phyloP scores from a whole-genome alignment of 2,329 filamentous ascomycete genomes.

The Pseudogymnoascus sp. region DNA sequence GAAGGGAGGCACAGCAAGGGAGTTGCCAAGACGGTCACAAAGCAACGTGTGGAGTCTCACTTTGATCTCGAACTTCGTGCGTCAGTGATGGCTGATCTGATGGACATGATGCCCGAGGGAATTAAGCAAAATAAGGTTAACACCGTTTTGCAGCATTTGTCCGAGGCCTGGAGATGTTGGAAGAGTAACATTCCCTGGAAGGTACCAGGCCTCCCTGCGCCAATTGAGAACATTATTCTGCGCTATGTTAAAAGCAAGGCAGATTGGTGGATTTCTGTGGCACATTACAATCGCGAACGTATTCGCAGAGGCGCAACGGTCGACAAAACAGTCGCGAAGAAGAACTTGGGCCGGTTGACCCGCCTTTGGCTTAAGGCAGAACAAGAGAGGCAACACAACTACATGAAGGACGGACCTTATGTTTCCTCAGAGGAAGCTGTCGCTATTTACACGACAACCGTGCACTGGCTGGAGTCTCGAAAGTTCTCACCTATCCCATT shows the following conservation, averaged over 20 bases:
- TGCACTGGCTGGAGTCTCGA: slow-evolving; percentile 96
- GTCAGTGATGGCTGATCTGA: slow-evolving; percentile 96
- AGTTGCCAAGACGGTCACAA: slow-evolving; percentile 97
- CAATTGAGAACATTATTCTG: slow-evolving; percentile 97
- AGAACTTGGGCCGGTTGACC: slow-evolving; percentile 91
- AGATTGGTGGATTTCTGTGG: slow-evolving; percentile 99
- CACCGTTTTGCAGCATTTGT: slow-evolving; percentile 91
- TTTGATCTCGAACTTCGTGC: slow-evolving; percentile 95
- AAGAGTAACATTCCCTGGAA: slow-evolving; percentile 99
- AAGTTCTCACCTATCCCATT: slow-evolving; percentile 99
- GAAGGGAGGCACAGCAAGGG: slow-evolving; percentile 98
- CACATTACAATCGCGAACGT: slow-evolving; percentile 96
- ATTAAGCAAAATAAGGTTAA: slow-evolving; percentile 99
- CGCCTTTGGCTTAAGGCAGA: slow-evolving; percentile 96
- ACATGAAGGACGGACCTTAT: slow-evolving; percentile 98
- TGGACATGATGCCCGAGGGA: slow-evolving; percentile 99
- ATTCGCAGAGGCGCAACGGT: slow-evolving; percentile 94
- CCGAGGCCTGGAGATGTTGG: slow-evolving; percentile 98
- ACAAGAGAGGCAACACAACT: slow-evolving; percentile 97
- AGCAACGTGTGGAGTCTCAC: slow-evolving; percentile 97
- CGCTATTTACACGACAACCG: slow-evolving; percentile 96
- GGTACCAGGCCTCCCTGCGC: slow-evolving; percentile 88
- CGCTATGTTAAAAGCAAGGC: slow-evolving; percentile 99
- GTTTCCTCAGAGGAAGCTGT: slow-evolving; percentile 98
- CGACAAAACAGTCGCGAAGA: slow-evolving; percentile 98